These are phyloP conservation scores for Lasiosphaeriaceae sp. DNA, from an alignment of 495 filamentous ascomycete species.

Conservation along the genomic window DNA sequence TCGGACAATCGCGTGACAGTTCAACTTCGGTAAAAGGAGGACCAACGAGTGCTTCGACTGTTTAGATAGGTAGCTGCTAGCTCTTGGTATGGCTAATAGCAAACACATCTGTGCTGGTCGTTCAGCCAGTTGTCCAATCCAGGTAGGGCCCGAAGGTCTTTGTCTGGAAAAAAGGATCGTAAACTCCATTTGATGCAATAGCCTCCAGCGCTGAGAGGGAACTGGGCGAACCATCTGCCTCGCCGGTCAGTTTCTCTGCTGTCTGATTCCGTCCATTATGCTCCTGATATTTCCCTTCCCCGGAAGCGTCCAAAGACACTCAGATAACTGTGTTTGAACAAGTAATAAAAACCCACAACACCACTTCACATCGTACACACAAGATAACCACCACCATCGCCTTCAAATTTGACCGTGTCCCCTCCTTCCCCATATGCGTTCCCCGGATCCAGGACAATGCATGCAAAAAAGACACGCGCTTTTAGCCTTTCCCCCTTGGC, in stretches of 20 bases:
- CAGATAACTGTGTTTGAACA: slow-evolving; percentile 13
- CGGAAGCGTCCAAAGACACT: slow-evolving; percentile 3
- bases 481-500: slow-evolving; percentile 27
- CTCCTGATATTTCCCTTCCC: slow-evolving; percentile 15
- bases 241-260: slow-evolving; percentile 14
- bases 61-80: not conserved
- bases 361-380: slow-evolving; percentile 28
- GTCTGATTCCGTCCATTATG: slow-evolving; percentile 24
- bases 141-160: not conserved
- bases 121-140: not conserved
- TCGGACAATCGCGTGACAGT: not conserved
- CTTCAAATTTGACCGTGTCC: slow-evolving; percentile 15
- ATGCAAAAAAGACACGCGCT: slow-evolving; percentile 27
- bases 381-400: slow-evolving; percentile 19
- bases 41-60: not conserved
- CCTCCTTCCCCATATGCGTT: slow-evolving; percentile 25
- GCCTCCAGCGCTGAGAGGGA: not conserved
- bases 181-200: not conserved
- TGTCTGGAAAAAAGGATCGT: not conserved
- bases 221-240: not conserved
- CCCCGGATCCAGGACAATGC: slow-evolving; percentile 31
- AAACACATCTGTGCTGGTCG: not conserved
- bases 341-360: slow-evolving; percentile 12
- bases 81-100: not conserved
- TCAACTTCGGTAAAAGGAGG: not conserved